phyloP scores from a whole-genome alignment of 805 yeast genomes.

The Lipomyces starkeyi region DNA sequence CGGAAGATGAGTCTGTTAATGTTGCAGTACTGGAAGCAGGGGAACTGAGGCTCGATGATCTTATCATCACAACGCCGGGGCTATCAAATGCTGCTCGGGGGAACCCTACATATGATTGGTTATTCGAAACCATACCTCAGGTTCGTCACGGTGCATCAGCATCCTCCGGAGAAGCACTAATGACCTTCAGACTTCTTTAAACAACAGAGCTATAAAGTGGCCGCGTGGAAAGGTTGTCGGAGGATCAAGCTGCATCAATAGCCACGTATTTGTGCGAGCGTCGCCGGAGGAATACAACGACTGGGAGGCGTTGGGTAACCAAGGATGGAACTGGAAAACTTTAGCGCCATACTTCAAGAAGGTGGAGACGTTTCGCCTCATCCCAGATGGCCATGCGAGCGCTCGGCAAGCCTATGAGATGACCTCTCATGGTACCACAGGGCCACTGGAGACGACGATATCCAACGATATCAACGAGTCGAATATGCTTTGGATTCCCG shows the following conservation, averaged over 20 bases:
- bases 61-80: not conserved
- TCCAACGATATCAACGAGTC: constrained; percentile 5
- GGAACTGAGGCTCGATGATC: not conserved
- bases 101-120: constrained; percentile 6
- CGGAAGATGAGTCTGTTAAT: constrained; percentile 43
- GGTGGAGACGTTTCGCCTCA: not conserved
- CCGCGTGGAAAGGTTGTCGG: constrained; percentile 11
- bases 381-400: constrained; percentile 2
- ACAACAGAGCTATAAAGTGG: constrained; percentile 5
- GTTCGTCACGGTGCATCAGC: not conserved
- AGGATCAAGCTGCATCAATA: constrained; percentile 10
- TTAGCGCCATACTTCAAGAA: constrained; percentile 40
- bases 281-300: constrained; percentile 36
- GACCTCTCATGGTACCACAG: constrained; percentile 3
- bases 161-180: not conserved
- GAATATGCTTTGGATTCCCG: not conserved
- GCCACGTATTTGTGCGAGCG: not conserved
- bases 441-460: constrained; percentile 9
- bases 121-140: not conserved
- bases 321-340: constrained; percentile 45
- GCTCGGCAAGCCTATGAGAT: not conserved
- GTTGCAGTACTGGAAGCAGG: constrained; percentile 46
- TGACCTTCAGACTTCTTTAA: constrained; percentile 1
- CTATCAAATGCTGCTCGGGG: not conserved
- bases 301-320: constrained; percentile 44